A percentile compares a stretch with the other conserved stretches of the same genome.
phyloP scores from a whole-genome alignment of 495 filamentous ascomycete species.

The Echria macrotheca region DNA sequence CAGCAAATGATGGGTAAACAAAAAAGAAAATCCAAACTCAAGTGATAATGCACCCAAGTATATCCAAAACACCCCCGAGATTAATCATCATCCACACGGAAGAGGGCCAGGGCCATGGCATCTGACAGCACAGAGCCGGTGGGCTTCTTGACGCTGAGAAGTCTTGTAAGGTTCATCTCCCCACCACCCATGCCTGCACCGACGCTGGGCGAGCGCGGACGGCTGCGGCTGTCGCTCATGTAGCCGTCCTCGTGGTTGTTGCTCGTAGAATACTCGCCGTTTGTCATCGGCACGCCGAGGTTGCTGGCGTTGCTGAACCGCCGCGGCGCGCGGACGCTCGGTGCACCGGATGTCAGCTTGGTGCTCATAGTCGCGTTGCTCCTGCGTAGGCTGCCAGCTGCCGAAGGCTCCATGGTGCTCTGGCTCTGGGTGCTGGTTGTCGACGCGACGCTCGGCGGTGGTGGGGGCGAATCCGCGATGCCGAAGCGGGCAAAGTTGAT shows the following conservation, averaged over 20 bases:
- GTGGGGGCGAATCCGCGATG: background rate
- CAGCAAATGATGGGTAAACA: too few relatives aligned
- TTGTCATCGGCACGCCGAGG: conserved; percentile 10
- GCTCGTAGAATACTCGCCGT: conserved; percentile 2
- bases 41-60: too few relatives aligned
- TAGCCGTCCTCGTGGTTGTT: conserved; percentile 4
- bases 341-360: background rate
- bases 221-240: conserved; percentile 1
- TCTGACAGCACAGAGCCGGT: conserved; percentile 23
- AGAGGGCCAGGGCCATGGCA: conserved; percentile 29
- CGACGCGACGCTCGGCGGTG: background rate
- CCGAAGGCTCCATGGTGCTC: background rate
- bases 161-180: conserved; percentile 21
- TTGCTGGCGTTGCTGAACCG: conserved; percentile 12
- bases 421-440: background rate
- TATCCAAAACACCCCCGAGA: background rate
- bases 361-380: conserved; percentile 18
- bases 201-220: conserved; percentile 3
- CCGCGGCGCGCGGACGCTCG: background rate
- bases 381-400: conserved; percentile 12
- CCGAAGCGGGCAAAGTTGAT: conserved; percentile 4
- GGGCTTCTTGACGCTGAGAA: conserved; percentile 27
- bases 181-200: background rate
- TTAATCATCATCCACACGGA: conserved; percentile 22
- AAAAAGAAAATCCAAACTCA: too few relatives aligned